Conservation (phyloP, 2,329 filamentous ascomycete species). For the Sordariomycetes sp. region DNA sequence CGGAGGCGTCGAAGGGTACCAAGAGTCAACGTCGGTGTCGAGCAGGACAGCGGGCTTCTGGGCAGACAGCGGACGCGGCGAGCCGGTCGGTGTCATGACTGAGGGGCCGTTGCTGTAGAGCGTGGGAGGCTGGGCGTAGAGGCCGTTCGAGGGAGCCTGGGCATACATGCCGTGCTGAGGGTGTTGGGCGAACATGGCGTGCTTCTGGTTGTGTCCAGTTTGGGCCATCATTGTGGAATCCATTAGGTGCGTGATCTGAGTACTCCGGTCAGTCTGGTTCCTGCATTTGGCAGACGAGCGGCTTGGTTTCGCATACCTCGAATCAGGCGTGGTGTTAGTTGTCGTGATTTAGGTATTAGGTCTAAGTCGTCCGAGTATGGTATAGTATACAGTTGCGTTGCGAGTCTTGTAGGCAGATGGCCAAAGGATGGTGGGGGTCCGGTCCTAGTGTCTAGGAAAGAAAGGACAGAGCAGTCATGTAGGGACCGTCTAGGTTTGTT, state of each 20-base stretch:
- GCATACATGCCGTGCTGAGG: constrained; percentile 34
- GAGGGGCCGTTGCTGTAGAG: constrained; percentile 49
- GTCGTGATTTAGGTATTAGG: constrained; percentile 4
- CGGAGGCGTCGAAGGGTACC: constrained; percentile 78
- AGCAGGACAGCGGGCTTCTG: constrained; percentile 69
- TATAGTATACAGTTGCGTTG: constrained; percentile 2
- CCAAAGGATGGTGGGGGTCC: constrained; percentile 6
- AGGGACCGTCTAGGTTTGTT: constrained; percentile 4
- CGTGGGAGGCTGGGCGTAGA: constrained; percentile 54
- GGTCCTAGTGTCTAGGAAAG: constrained; percentile 3
- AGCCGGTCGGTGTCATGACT: constrained; percentile 66
- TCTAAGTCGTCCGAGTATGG: not conserved
- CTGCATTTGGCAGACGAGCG: not conserved
- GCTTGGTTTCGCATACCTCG: not conserved
- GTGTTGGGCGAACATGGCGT: constrained; percentile 21
- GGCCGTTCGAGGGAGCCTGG: constrained; percentile 48
- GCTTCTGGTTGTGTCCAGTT: constrained; percentile 71
- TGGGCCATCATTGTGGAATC: constrained; percentile 52
- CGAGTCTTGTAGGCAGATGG: not conserved
- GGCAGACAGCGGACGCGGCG: constrained; percentile 59
- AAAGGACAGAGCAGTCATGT: constrained; percentile 5
- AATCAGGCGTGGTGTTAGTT: not conserved
- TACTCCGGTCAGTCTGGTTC: not conserved
- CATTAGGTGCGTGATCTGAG: constrained; percentile 35
- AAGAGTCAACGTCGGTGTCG: constrained; percentile 67